Base-by-base conservation (phyloP, 129 eudicot genomes). In the Tagetes erecta region DNA sequence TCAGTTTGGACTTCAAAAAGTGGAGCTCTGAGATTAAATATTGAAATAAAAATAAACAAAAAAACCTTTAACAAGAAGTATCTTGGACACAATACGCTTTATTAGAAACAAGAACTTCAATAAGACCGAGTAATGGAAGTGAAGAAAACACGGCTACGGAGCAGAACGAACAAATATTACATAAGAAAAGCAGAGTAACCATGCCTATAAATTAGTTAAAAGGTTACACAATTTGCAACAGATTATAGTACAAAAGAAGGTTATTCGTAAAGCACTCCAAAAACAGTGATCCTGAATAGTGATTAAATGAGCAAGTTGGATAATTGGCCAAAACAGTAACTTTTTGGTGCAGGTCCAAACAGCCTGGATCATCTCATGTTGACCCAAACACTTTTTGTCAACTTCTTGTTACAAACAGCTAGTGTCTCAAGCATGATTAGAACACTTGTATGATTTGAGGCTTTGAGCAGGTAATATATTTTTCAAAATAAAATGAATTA, bases 1-100 rank as follows among this genome's bases (percentile, higher is more conserved):
- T 88, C 93, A 71, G 90, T 88, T 80, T 94, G 99, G 72, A 88
- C 94, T 87, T 94, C 99, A 91, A 91, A 91, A 58, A 94, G 97
- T 52, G 99, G 99, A 75, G 99, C 99, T 91, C 99, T 94, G 84
- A 31, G 7, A 75, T n/a, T 11, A 70, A 27, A 59, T 27, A 9
- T 46, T 34, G 3, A 6, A 9, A 47, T 37, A 10, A 7, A 7
- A 72, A 5, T 35, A 27, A 55, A 39, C 45, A 42, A 27, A 68
- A 39, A 71, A 44, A 1, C 37, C 6, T 14, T 36, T 8, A 70
- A 30, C n/a, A 46, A 10, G 12, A 30, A 36, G 45, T 60, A 65
- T 67, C 70, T 67, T 73, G 44, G n/a, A 62, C 65, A 72, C 1
- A 12, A 70, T 41, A 42, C 37, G 51, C 38, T 76, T 34, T 9